Evolutionary conservation across 345 rosid species (phyloP), one percentile per base, ranked within the genome.

Genomic region (Euphorbia peplus): DNA sequence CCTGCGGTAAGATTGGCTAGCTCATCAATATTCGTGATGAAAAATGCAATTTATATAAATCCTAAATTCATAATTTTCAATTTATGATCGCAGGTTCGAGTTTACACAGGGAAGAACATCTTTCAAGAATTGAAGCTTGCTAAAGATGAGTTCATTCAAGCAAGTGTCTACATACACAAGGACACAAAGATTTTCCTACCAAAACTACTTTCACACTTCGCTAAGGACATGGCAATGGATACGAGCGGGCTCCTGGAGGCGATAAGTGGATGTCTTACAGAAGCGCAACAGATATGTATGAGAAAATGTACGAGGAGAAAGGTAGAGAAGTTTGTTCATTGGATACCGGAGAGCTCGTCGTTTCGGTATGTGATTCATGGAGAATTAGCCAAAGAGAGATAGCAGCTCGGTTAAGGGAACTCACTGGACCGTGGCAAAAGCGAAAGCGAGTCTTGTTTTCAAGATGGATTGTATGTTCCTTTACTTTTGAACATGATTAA

Each of bases 361-460:
- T 92, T 92, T 74, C 89, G 90, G 76, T 92, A 81, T 68, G 76
- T 85, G 47, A 79, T 92, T 32, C 86, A 86, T 53, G 84, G 82
- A 50, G 84, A 87, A 46, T 59, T 83, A 21, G 80, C 82, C 15
- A 63, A 79, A 70, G 85, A 75, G 61, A 67, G 68, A 70, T 35
- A 25, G 28, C 37, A 6, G 37, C 37, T 32, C 6, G 37, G 6
- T 32, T 32, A 32, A 32, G 37, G 6, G 37, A 32, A 32, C 37
- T 6, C 37, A 32, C 37, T 6, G 37, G 37, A 32, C 37, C 37
- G 37, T 3, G 6, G 37, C 37, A 2, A 6, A 2, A 32, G 37
- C 37, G 37, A 32, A n/a, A 6, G 37, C 37, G 37, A 32, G 37
- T 32, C 37, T 32, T 32, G 37, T 32, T 32, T 32, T n/a, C n/a